phyloP scores from a whole-genome alignment of 495 filamentous ascomycete species.

The Apiosordaria backusii region DNA sequence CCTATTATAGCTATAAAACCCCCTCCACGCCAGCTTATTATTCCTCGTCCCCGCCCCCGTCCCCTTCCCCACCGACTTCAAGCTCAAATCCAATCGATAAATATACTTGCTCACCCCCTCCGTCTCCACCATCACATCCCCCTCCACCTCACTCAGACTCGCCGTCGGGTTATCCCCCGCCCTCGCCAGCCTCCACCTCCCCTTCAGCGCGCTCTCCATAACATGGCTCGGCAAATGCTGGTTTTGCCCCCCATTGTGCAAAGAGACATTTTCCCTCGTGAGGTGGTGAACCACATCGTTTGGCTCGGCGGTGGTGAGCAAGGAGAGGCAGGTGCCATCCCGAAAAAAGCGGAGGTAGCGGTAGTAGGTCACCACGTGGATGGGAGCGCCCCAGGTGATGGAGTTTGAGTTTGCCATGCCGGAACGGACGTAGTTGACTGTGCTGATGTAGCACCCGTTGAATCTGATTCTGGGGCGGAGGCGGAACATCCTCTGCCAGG shows the following conservation, averaged over 20 bases:
- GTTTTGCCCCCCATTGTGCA: slow-evolving; percentile 28
- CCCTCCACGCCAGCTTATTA: slow-evolving; percentile 84
- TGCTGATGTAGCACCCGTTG: slow-evolving; percentile 92
- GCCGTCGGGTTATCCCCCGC: slow-evolving; percentile 24
- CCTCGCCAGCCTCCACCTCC: slow-evolving; percentile 36
- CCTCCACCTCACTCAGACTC: slow-evolving; percentile 44
- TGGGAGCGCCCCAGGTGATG: slow-evolving; percentile 71
- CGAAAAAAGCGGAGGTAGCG: slow-evolving; percentile 94
- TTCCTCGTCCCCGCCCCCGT: slow-evolving; percentile 57
- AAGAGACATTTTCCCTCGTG: slow-evolving; percentile 37
- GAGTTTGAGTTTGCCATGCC: slow-evolving; percentile 59
- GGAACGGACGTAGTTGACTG: slow-evolving; percentile 87
- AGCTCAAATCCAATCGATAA: slow-evolving; percentile 70
- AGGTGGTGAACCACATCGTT: slow-evolving; percentile 76
- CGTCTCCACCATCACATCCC: slow-evolving; percentile 78
- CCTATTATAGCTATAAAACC: slow-evolving; percentile 87
- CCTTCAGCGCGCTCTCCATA: slow-evolving; percentile 37
- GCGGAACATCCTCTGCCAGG: slow-evolving; percentile 69
- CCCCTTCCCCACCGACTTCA: slow-evolving; percentile 56
- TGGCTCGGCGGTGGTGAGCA: slow-evolving; percentile 77
- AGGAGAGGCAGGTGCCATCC: slow-evolving; percentile 73
- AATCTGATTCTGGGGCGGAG: slow-evolving; percentile 82
- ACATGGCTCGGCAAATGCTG: slow-evolving; percentile 35
- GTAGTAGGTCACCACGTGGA: slow-evolving; percentile 97
- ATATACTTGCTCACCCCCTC: slow-evolving; percentile 78